phyloP scores from a whole-genome alignment of 2,329 filamentous ascomycete species.

The Talaromyces rugulosus region DNA sequence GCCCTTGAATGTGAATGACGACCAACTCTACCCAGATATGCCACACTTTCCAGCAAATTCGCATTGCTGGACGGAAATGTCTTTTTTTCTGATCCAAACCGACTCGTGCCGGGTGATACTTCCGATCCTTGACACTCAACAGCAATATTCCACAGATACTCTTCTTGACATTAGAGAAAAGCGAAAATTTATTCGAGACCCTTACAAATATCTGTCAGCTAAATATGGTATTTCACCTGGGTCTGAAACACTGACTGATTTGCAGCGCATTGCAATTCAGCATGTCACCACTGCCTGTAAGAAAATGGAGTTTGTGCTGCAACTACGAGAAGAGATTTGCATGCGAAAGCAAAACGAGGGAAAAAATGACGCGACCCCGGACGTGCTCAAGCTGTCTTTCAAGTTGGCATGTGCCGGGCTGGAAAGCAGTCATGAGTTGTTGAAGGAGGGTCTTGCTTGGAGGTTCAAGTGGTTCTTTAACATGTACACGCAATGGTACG shows the following conservation, averaged over 20 bases:
- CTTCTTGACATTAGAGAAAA: constrained; percentile 10
- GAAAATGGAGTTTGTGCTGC: constrained; percentile 17
- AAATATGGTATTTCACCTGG: constrained; percentile 11
- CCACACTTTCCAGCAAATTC: constrained; percentile 13
- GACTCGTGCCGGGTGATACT: constrained; percentile 16
- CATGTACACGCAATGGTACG: constrained; percentile 19
- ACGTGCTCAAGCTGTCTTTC: constrained; percentile 14
- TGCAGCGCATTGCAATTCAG: constrained; percentile 14
- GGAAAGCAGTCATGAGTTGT: constrained; percentile 12
- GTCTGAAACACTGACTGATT: background rate
- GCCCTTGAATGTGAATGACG: constrained; percentile 40
- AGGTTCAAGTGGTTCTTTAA: constrained; percentile 18
- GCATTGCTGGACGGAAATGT: constrained; percentile 18
- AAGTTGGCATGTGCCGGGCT: constrained; percentile 16
- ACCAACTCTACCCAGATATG: constrained; percentile 16
- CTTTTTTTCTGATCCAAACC: constrained; percentile 19
- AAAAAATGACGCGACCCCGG: constrained; percentile 1
- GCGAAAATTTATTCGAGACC: constrained; percentile 7
- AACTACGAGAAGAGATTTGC: constrained; percentile 14
- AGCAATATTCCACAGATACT: constrained; percentile 9
- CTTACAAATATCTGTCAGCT: constrained; percentile 5
- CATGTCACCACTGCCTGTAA: constrained; percentile 13
- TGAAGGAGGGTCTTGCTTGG: constrained; percentile 11
- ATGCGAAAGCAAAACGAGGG: constrained; percentile 10
- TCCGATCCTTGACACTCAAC: constrained; percentile 13